Evolutionary conservation across 1,284 basidiomycete species (phyloP), one percentile per base, ranked within the genome.

Genomic region (Volvariella surrecta): DNA sequence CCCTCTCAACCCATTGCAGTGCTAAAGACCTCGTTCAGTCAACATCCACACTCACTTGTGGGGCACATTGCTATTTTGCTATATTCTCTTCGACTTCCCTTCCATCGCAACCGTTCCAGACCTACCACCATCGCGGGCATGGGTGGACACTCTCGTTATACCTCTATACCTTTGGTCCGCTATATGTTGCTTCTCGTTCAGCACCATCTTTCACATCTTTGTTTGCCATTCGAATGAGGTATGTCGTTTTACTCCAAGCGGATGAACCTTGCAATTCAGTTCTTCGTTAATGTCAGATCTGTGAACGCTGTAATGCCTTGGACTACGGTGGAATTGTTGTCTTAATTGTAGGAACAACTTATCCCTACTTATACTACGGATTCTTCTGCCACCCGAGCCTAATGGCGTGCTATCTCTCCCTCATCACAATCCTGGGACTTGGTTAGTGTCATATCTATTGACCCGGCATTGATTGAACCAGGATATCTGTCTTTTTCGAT

Each of bases 31-130:
- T 42, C 43, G 50, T 47, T 34, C 40, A 91, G 89, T 95, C 48
- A 95, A 96, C 63, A 92, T 95, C 42, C 89, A 93, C 61, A 87
- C 76, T 42, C 92, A 95, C 57, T 68, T 93, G 7, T 75, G 79
- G 68, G 89, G 84, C 21, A 82, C 84, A 11, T 55, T 80, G 9
- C 55, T 88, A 42, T 91, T 92, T 57, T 54, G 66, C 15, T 73
- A 80, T 52, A 67, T 89, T 43, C 59, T 83, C 39, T 62, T 63
- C 45, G 74, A 75, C 2, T 73, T 75, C n/a, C 34, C 34, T 16
- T 15, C n/a, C 7, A 35, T 16, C 15, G 34, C 48, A 62, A 68
- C 35, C 63, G 69, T 7, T 68, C 81, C 42, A 60, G 60, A 21
- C 59, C 62, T 32, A 67, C 81, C 50, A 10, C 63, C 67, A 19